Evolutionary conservation across 148 eudicot species (phyloP).

Genomic region (Linanthus parryae): DNA sequence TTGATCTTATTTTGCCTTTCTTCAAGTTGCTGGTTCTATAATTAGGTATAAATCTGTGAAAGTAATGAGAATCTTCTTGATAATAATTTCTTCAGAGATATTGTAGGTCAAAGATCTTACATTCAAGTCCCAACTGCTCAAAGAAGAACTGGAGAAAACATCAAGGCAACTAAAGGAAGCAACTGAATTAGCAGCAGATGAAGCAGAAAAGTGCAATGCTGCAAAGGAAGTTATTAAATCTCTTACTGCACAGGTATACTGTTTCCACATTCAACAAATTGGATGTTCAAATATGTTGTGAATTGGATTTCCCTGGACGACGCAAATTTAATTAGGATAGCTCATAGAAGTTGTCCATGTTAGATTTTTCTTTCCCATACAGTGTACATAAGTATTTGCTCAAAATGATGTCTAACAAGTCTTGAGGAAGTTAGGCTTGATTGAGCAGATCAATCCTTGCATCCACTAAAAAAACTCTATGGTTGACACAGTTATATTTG

Average conservation of each 20-base stretch:
- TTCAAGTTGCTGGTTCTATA: not conserved
- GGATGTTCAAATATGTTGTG: not conserved
- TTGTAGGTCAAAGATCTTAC: slow-evolving; percentile 66
- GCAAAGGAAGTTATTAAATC: slow-evolving; percentile 86
- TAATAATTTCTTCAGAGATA: not conserved
- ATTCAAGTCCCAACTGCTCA: slow-evolving; percentile 47
- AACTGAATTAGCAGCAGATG: slow-evolving; percentile 53
- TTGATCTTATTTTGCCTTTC: not conserved
- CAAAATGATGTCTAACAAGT: too few relatives aligned
- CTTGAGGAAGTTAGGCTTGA: too few relatives aligned
- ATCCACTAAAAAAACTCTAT: too few relatives aligned
- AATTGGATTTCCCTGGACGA: too few relatives aligned
- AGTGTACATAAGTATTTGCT: too few relatives aligned
- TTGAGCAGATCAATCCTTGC: too few relatives aligned
- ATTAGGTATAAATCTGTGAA: too few relatives aligned
- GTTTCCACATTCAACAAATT: not conserved
- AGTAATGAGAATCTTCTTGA: not conserved
- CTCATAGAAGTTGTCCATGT: too few relatives aligned
- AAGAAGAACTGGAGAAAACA: slow-evolving; percentile 63
- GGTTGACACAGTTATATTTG: too few relatives aligned
- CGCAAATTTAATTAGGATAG: too few relatives aligned
- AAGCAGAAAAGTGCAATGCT: slow-evolving; percentile 79
- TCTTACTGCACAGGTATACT: slow-evolving; percentile 68
- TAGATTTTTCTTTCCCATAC: too few relatives aligned
- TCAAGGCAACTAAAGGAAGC: slow-evolving; percentile 60